phyloP scores from a whole-genome alignment of 2,329 filamentous ascomycete species.

The Macrophomina phaseolina region DNA sequence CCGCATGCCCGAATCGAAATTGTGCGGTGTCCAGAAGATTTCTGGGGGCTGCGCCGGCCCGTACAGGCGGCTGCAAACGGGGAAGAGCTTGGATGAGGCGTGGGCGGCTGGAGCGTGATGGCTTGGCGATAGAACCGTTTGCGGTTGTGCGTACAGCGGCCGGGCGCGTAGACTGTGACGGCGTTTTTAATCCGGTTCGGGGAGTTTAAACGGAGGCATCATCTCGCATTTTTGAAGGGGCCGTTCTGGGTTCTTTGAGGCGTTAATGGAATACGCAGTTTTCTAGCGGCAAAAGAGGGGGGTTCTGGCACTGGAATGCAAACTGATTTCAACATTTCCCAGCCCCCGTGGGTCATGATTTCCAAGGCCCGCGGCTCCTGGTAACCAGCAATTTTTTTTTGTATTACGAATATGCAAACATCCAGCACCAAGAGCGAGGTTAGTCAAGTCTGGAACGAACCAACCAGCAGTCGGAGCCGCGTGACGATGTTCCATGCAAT shows the following conservation, averaged over 20 bases:
- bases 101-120: not conserved
- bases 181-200: not conserved
- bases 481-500: no score
- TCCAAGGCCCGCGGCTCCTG: no score
- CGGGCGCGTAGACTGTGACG: not conserved
- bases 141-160: not conserved
- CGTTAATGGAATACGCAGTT: not conserved
- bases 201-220: not conserved
- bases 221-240: not conserved
- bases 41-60: constrained; percentile 1
- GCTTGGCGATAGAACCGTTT: not conserved
- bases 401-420: no score
- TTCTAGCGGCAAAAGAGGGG: not conserved
- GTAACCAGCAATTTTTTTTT: no score
- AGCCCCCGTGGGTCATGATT: no score
- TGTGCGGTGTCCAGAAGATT: not conserved
- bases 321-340: no score
- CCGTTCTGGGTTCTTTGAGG: not conserved
- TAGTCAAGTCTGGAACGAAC: no score
- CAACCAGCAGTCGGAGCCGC: no score
- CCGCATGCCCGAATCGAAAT: not conserved
- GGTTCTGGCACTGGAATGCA: constrained; percentile 6
- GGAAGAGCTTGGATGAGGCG: constrained; percentile 5
- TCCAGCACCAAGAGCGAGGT: no score
- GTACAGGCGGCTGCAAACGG: not conserved